Base-by-base conservation (phyloP, 2,329 filamentous ascomycete species). In the Scortechinia acanthostroma region DNA sequence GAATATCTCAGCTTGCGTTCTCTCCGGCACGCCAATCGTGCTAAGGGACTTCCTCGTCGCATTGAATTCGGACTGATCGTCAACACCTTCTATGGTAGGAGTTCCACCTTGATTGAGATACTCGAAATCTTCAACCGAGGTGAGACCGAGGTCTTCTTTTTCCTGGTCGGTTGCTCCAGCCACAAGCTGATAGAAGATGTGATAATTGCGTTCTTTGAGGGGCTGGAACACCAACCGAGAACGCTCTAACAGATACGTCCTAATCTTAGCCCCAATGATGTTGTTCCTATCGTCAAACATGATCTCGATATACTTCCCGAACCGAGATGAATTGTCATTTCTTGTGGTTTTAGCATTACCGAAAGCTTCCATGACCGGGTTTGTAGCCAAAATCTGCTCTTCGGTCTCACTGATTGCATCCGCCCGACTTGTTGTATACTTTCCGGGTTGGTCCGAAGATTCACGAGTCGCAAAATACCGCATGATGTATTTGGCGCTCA, bases 401-500 rank as follows among this genome's bases (percentile, higher is more conserved):
- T 98, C 93, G 1, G 93, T 98, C 71, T 96, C 88, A 63, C 91
- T 97, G 84, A 97, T 97, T 51, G 83, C 62, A 47, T 88, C 86
- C 55, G 81, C 72, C 49, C 88, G 88, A 59, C 77, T 77, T 66
- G 88, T 93, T 45, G 75, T 75, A 56, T 87, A 83, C 51, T 81
- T 84, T 43, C 86, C 84, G 15, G 89, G 85, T 61, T 91, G 88
- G 57, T 94, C 89, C 46, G 93, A 90, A 4, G 91, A 86, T 66
- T 96, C 93, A 77, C 93, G 83, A 37, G 93, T 98, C 50, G 93
- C 93, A 66, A 98, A 98, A 71, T 98, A 98, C 58, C 93, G 83
- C 93, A 98, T 98, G 63, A 98, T 97, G 69, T 98, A 97, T 71
- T 98, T 98, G 56, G 93, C 93, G 67, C 91, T 97, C 63, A 98